Base-by-base conservation (phyloP, 1,284 basidiomycete species). In the Trichosporon sp. region DNA sequence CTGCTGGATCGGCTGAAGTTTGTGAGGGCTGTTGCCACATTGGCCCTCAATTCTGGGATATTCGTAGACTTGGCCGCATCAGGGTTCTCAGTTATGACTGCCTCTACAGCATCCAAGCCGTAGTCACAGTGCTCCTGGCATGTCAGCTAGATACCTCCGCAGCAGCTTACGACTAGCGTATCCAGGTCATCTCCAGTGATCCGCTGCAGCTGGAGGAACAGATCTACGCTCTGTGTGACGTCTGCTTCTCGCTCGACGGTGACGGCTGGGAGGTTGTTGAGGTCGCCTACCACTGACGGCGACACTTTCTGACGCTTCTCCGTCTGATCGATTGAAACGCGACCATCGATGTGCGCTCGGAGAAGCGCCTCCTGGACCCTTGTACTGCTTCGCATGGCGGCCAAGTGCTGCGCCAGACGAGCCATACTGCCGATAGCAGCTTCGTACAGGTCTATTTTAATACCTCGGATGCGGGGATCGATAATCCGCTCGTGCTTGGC, bases 321-420 rank as follows among this genome's bases (percentile, higher is more conserved):
- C 2, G 49, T 31, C 10, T 65, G 27, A 23, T 74, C 73, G n/a
- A 85, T 68, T 16, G 80, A 74, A 44, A 86, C 74, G 63, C 83
- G 85, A 27, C 84, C 85, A 10, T 87, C 85, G 8, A 85, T 79
- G 25, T 86, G 85, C 0, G 89, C 88, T 71, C 71, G 84, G 19
- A 89, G 86, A 33, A 96, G 79, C 58, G 93, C 89, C 65, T 89
- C 87, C 73, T 95, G 92, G 31, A 96, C 77, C 32, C 86, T 84
- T 2, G 89, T 92, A 0, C 92, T 90, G 64, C 89, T 88, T 54
- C 94, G 82, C 63, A 96, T 81, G 21, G 93, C 92, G 59, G 89
- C 92, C 44, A 96, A 80, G 80, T 96, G 93, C 74, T 97, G 94
- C 0, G 91, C 94, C 3, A 97, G 84, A 16, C 91, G 83, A 65